Base-by-base conservation (phyloP, 2,329 filamentous ascomycete genomes). In the Pochonia chlamydosporia region DNA sequence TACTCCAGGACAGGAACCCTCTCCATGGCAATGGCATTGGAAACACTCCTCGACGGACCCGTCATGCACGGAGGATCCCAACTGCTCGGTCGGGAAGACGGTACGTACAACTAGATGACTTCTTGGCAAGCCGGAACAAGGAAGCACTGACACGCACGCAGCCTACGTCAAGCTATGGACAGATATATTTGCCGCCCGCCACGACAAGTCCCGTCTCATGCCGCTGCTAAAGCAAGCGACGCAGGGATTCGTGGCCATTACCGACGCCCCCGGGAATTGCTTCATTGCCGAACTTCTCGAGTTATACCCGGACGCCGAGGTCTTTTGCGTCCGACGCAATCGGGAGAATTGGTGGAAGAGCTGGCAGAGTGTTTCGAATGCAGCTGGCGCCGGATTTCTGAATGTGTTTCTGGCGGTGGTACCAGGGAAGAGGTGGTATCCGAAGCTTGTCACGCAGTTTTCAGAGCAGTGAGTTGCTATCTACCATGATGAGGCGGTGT, bases 51-150 rank as follows among this genome's bases (percentile, higher is more conserved):
- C 5, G 56, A 71, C 31, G 73, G 70, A 0, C 74, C 75, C 3
- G 66, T 72, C 37, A 69, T 73, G 54, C 74, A 78, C 51, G 70
- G 72, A 43, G 75, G 75, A 21, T 74, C 62, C 1, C 63, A 66
- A 36, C 51, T 67, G 5, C 49, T 68, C 8, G 50, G 58, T 1
- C 59, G 64, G 20, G 62, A 69, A 47, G 64, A 68, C 25, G 58
- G 66, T 67, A 52, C 21, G 42, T n/a, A n/a, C n/a, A n/a, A n/a
- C n/a, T n/a, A n/a, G n/a, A n/a, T n/a, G n/a, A n/a, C n/a, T n/a
- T n/a, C n/a, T n/a, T n/a, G n/a, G n/a, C n/a, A n/a, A n/a, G n/a
- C n/a, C n/a, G n/a, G n/a, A n/a, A n/a, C n/a, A n/a, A n/a, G n/a
- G n/a, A n/a, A n/a, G n/a, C n/a, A n/a, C n/a, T n/a, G n/a, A n/a